Base-by-base conservation (phyloP, 2,329 filamentous ascomycete genomes). In the Alternaria solani region DNA sequence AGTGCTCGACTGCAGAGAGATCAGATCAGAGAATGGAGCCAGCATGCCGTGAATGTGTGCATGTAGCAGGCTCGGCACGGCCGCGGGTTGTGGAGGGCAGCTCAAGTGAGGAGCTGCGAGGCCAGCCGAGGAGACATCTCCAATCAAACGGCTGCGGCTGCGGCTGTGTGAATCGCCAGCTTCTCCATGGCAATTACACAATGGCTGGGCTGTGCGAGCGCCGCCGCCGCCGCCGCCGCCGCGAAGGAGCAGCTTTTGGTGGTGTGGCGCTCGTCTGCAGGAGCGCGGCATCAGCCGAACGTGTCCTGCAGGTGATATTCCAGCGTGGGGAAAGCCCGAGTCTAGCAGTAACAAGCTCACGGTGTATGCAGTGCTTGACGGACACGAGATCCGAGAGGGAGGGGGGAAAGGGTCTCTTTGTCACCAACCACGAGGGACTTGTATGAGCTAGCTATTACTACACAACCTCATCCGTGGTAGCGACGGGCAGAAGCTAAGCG, bases 71-170 rank as follows among this genome's bases (percentile, higher is more conserved):
- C 23, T 55, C 54, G 39, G 46, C 38, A 55, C 62, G 51, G 52
- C 38, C 39, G 41, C 52, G 51, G 51, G 61, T 44, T 36, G 55
- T 48, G 57, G 51, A 30, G 56, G 51, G 53, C 63, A 62, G 65
- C 66, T 67, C 61, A 67, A 62, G 64, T 69, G 71, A 71, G 71
- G 69, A 73, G 65, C 43, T 59, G 39, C 53, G 59, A 55, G 52
- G 59, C 58, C 61, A 67, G 59, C 70, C 69, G 69, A 68, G 62
- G 63, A 59, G 57, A 57, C 55, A 62, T 69, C 64, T 72, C 73
- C 72, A 75, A 75, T 75, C 73, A 75, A 58, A 30, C 28, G 28
- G 11, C 28, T 30, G 28, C 53, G 48, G 25, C 26, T 46, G 59
- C 59, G 49, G 55, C 59, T 42, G 52, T 42, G 49, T 51, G 64